Percentiles rank a stretch among this genome's conserved stretches.
These are phyloP conservation scores for Isoetes taiwanensis DNA, from an alignment of 75 land plant species.

Conservation along the genomic window DNA sequence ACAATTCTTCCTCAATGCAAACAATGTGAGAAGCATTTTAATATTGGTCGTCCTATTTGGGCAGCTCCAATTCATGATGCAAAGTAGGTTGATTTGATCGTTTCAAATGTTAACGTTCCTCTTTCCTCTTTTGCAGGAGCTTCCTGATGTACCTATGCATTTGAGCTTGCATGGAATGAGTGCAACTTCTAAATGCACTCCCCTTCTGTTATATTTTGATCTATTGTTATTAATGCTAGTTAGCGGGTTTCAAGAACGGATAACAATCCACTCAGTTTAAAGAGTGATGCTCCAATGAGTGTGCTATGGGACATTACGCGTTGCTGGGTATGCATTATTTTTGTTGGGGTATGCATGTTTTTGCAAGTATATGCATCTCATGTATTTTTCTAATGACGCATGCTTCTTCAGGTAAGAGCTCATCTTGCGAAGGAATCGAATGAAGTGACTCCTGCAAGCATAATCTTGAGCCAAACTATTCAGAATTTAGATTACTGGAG, in stretches of 20 bases:
- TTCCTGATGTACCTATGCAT: slow-evolving; percentile 79
- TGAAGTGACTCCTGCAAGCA: no score
- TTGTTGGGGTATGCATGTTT: no score
- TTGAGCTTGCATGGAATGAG: slow-evolving; percentile 76
- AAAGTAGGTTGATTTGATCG: slow-evolving; percentile 64
- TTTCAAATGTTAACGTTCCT: slow-evolving; percentile 47
- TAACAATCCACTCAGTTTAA: slow-evolving; percentile 73
- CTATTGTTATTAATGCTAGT: slow-evolving; percentile 93
- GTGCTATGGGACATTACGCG: slow-evolving; percentile 99
- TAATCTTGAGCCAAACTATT: no score
- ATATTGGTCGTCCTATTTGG: slow-evolving; percentile 99
- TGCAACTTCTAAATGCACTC: slow-evolving; percentile 87
- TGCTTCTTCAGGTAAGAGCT: no score
- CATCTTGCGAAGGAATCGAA: no score
- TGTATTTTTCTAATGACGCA: no score
- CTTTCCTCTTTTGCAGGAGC: slow-evolving; percentile 57
- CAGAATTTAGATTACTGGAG: no score
- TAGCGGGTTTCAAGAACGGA: slow-evolving; percentile 87
- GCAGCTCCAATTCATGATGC: slow-evolving; percentile 94
- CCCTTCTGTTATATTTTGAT: slow-evolving; percentile 80
- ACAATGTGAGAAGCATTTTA: slow-evolving; percentile 81
- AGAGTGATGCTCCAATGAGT: slow-evolving; percentile 92
- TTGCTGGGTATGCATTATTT: slow-evolving; percentile 95
- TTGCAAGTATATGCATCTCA: no score
- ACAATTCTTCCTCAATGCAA: slow-evolving; percentile 67